Conservation (phyloP, 768 basidiomycete genomes). For the Lanmaoa rubissima region DNA sequence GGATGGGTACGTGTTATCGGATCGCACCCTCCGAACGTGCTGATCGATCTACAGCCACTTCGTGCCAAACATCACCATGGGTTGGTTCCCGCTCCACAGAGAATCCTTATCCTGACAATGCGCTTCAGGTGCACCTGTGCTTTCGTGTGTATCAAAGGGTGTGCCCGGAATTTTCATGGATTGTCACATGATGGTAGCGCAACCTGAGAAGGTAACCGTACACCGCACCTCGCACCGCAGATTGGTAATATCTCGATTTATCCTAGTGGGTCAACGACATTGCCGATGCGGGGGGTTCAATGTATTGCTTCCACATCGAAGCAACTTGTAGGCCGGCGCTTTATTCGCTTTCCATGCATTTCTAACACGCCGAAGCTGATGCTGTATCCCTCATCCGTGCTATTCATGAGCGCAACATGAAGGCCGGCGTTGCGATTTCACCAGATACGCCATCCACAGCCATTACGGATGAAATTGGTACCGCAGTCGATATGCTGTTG, state of each 20-base stretch:
- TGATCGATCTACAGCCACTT: constrained; percentile 68
- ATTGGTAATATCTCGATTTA: neutral
- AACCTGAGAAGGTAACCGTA: constrained; percentile 78
- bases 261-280: constrained; percentile 93
- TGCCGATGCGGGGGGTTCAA: constrained; percentile 89
- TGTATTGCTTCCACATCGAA: constrained; percentile 97
- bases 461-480: constrained; percentile 83
- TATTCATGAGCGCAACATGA: constrained; percentile 86
- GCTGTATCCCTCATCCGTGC: constrained; percentile 73
- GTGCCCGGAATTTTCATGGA: constrained; percentile 99
- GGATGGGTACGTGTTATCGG: constrained; percentile 70
- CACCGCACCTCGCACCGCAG: neutral
- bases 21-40: neutral
- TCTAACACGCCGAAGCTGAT: constrained; percentile 46
- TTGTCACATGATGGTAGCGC: constrained; percentile 99
- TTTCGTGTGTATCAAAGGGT: constrained; percentile 79
- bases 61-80: constrained; percentile 98
- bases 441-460: constrained; percentile 88
- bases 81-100: constrained; percentile 38
- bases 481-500: constrained; percentile 88
- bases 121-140: constrained; percentile 74
- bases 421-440: constrained; percentile 94
- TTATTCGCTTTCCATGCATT: constrained; percentile 11
- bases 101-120: constrained; percentile 11
- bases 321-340: constrained; percentile 65